These are phyloP conservation scores for Eimeria acervulina DNA, from an alignment of 169 alveolate genomes.

Conservation along the genomic window DNA sequence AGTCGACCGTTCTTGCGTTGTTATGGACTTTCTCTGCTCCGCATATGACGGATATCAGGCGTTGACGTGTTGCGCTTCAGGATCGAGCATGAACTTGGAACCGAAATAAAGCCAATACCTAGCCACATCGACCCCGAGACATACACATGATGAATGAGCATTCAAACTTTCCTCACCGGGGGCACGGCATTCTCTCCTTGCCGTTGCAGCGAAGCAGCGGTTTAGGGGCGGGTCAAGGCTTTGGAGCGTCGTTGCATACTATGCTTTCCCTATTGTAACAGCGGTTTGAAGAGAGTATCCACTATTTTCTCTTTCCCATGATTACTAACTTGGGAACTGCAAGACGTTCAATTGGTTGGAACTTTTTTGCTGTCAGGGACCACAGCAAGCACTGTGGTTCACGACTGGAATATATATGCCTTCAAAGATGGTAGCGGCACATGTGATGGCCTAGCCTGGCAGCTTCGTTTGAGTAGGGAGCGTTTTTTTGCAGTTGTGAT, in stretches of 20 bases:
- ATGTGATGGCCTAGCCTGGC: background rate
- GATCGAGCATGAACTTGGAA: conserved; percentile 98
- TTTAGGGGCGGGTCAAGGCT: background rate
- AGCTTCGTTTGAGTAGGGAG: background rate
- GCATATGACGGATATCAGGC: conserved; percentile 15
- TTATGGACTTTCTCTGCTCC: background rate
- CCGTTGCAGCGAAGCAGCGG: background rate
- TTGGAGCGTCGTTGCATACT: background rate
- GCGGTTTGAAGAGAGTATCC: conserved; percentile 25
- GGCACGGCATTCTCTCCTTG: background rate
- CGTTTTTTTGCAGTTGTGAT: background rate
- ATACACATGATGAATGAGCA: conserved; percentile 89
- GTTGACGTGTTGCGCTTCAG: conserved; percentile 84
- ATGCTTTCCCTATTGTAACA: background rate
- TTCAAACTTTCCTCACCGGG: background rate
- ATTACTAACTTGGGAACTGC: background rate
- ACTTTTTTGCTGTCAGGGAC: background rate
- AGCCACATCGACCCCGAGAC: conserved; percentile 94
- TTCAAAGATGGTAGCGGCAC: background rate
- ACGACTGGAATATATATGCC: background rate
- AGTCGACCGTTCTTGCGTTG: background rate
- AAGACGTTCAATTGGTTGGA: conserved; percentile 7
- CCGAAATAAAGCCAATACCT: conserved; percentile 99
- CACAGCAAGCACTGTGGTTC: background rate
- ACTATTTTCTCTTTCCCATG: background rate